Evolutionary conservation across 805 yeast genomes (phyloP), one percentile per base, ranked within the genome.

Genomic region (Teunomyces pallodes): DNA sequence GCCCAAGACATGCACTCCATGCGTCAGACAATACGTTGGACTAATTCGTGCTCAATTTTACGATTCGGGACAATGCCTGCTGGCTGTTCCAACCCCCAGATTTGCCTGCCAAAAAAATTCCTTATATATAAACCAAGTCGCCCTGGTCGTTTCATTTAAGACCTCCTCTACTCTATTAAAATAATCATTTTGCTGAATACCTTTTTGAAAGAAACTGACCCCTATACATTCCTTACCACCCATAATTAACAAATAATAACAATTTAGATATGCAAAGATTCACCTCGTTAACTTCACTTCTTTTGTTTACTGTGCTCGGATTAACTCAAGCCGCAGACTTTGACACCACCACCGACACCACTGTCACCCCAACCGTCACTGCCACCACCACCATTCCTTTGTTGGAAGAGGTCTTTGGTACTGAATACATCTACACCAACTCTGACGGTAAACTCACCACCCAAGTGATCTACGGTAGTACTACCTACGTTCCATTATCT

Each of bases 341-440:
- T n/a, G 59, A 42, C 24, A 28, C 64, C 10, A 55, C 59, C 26
- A 51, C 57, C 7, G 65, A 70, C 30, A 46, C 52, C 13, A 65
- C 70, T 17, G 63, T 65, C 17, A 57, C 63, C 9, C 66, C 59
- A 17, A 39, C 53, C n/a, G 53, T 62, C 8, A 67, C 75, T 1
- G 55, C 53, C 16, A 63, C 73, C 14, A 64, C 64, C 14, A 64
- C 70, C 9, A 56, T 64, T 6, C 62, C 57, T 5, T 55, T 52
- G 24, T 47, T 57, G n/a, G 67, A 58, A 42, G 58, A 57, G 20
- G 49, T 67, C 20, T 61, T 47, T 43, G 67, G 57, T 27, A 61
- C 69, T 4, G 62, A 48, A 6, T 70, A 69, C 51, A 53, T 67
- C 27, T 71, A 54, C 52, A 66, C 73, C 24, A 56, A 55, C 44